Percentiles rank a stretch among this genome's conserved stretches.
Conservation (phyloP, 176 grass and related monocot genomes). For the Dactylis glomerata region DNA sequence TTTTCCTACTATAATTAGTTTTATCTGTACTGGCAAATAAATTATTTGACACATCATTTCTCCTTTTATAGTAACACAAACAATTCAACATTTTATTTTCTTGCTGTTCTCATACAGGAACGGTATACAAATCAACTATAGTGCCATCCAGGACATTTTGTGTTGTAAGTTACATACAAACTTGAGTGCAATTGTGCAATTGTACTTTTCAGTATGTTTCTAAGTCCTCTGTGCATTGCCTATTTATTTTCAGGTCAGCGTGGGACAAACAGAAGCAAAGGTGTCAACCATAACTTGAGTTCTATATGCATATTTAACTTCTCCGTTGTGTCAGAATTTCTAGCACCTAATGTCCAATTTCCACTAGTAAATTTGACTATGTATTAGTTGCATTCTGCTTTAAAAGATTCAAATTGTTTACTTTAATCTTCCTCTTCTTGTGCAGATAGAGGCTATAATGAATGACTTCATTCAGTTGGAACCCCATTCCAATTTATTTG, state of each 20-base stretch:
- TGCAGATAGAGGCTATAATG: constrained; percentile 93
- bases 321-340: not conserved
- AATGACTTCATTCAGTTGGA: constrained; percentile 95
- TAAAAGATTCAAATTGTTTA: not conserved
- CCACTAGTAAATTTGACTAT: not conserved
- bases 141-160: constrained; percentile 97
- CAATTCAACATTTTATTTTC: constrained; percentile 9
- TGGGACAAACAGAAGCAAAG: constrained; percentile 99
- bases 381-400: not conserved
- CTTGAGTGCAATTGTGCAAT: constrained; percentile 4
- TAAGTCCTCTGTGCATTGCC: not conserved
- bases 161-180: constrained; percentile 60
- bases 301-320: constrained; percentile 28
- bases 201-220: constrained; percentile 5
- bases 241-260: constrained; percentile 68
- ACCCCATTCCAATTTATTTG: constrained; percentile 86
- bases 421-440: not conserved
- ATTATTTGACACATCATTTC: constrained; percentile 1
- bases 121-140: constrained; percentile 91
- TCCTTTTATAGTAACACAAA: constrained; percentile 6
- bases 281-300: constrained; percentile 36
- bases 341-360: not conserved
- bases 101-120: constrained; percentile 59
- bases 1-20: constrained; percentile 1
- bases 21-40: not conserved